Percentiles rank a stretch among this genome's conserved stretches.
Conservation (phyloP, 495 filamentous ascomycete genomes). For the Annulohypoxylon bovei region DNA sequence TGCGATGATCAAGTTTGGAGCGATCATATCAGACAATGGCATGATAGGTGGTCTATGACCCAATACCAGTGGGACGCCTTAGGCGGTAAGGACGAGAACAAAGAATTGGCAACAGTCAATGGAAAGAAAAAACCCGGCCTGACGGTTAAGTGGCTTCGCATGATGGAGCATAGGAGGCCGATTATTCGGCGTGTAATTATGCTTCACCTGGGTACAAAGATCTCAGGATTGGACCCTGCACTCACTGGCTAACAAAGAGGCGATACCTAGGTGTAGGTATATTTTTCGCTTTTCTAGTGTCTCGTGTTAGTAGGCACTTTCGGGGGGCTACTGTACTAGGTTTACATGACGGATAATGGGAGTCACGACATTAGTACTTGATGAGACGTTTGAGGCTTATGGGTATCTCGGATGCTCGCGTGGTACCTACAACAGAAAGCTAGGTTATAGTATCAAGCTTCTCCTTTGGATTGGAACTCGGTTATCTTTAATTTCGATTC, state of each 20-base stretch:
- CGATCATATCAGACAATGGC: not conserved
- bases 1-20: not conserved
- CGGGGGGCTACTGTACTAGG: not conserved
- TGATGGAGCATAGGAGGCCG: not conserved
- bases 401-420: not conserved
- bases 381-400: not conserved
- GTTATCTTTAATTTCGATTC: not conserved
- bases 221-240: not conserved
- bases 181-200: not conserved
- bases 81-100: not conserved
- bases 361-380: not conserved
- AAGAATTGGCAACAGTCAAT: not conserved
- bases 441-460: not conserved
- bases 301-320: not conserved
- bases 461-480: not conserved
- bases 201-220: not conserved
- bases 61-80: not conserved
- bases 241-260: too few relatives aligned
- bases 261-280: not conserved
- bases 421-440: too few relatives aligned
- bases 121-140: not conserved
- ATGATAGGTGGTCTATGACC: not conserved
- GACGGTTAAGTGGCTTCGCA: not conserved
- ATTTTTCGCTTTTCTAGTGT: not conserved
- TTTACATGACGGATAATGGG: not conserved